Base-by-base conservation (phyloP, 2,329 filamentous ascomycete genomes). In the Ophiostoma novo-ulmi region DNA sequence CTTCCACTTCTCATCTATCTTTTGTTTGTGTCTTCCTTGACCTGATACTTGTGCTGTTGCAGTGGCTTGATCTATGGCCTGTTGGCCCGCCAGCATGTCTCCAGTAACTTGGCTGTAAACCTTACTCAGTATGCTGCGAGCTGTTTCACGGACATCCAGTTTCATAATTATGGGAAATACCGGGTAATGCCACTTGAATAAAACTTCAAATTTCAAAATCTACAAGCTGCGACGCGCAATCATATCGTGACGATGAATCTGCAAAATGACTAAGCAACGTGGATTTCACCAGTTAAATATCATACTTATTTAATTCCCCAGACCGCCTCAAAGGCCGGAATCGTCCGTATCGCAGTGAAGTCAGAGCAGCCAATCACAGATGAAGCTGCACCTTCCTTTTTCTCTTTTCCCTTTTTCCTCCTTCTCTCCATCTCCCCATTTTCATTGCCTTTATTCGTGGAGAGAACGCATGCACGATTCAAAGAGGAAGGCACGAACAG, bases 401-500 rank as follows among this genome's bases (percentile, higher is more conserved):
- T 48, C 17, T 17, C 44, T 10, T 22, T 31, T 31, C 26, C 3
- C 26, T 31, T 3, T 31, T 41, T 10, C 52, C n/a, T 58, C 22
- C 52, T 58, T 31, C 52, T 13, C 52, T 58, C 44, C 52, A 22
- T 26, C 52, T 48, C 17, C 5, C 41, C 44, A 48, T 48, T 48
- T n/a, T 20, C 20, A 48, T 48, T 20, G 44, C 17, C 44, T n/a
- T 48, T 20, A 0, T 20, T 48, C 44, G 44, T 48, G 44, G 44
- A 48, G 17, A 39, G 38, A 10, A 52, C 55, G 31, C 31, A 63
- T 58, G 58, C 58, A 63, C 58, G 58, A 58, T 58, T 58, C 52
- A 26, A 58, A 58, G 3, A 63, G 58, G 58, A 68, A 17, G 67
- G 66, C 61, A 44, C 36, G 52, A 70, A 48, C 52, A 58, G 17